Evolutionary conservation across 2,329 filamentous ascomycete genomes (phyloP).

Genomic region (Pyrenophora graminea): DNA sequence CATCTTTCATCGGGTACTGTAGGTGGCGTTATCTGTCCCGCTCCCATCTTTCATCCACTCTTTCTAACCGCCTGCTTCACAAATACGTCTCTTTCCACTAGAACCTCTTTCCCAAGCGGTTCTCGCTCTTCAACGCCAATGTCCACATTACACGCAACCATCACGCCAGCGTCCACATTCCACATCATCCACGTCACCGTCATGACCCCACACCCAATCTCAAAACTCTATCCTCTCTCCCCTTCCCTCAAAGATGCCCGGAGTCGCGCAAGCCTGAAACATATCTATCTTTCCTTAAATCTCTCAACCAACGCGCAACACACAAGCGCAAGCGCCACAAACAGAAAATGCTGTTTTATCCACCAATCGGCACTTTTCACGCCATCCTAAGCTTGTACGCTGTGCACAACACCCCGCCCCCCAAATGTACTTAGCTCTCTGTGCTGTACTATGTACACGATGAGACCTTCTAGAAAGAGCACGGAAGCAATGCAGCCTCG

Average conservation of each 20-base stretch:
- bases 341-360: neutral
- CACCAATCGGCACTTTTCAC: constrained; percentile 8
- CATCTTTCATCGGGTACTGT: no score
- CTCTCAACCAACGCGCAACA: neutral
- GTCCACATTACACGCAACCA: no score
- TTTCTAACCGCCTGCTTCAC: no score
- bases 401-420: neutral
- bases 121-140: no score
- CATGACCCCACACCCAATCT: neutral
- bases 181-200: neutral
- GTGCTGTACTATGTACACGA: no score
- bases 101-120: no score
- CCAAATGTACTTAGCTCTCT: neutral
- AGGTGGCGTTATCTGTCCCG: no score
- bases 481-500: neutral
- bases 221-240: neutral
- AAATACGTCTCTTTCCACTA: no score
- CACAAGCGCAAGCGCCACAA: constrained; percentile 2
- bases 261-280: neutral
- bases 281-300: neutral
- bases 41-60: no score
- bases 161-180: neutral
- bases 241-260: neutral
- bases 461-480: neutral
- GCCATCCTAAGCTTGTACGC: neutral